Percentiles rank a stretch among this genome's conserved stretches.
These are phyloP conservation scores for Sanghuangporus weigelae DNA, from an alignment of 1,284 basidiomycete genomes.

Conservation along the genomic window DNA sequence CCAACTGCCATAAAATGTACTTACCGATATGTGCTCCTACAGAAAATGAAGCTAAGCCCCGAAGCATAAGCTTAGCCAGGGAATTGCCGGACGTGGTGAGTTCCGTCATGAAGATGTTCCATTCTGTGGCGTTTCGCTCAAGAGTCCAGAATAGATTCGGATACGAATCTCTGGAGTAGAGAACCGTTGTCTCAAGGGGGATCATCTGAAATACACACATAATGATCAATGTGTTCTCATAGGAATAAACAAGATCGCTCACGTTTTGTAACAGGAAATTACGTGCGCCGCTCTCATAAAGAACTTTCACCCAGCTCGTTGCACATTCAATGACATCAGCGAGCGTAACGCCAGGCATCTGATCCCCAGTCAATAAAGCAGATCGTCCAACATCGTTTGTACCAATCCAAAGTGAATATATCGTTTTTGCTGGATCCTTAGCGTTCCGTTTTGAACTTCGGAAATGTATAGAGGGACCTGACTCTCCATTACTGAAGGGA, in stretches of 20 bases:
- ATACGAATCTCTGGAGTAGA: constrained; percentile 33
- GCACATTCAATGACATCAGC: constrained; percentile 38
- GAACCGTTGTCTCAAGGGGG: constrained; percentile 27
- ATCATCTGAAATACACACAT: constrained; percentile 26
- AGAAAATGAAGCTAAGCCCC: constrained; percentile 27
- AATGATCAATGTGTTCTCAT: not conserved
- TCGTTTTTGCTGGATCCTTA: constrained; percentile 31
- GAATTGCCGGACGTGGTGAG: constrained; percentile 31
- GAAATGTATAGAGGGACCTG: constrained; percentile 35
- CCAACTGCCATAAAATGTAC: not conserved
- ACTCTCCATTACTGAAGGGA: constrained; percentile 34
- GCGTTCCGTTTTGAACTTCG: constrained; percentile 25
- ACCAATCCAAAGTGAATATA: constrained; percentile 47
- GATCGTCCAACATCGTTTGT: constrained; percentile 41
- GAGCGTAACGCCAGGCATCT: constrained; percentile 33
- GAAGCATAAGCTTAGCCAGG: constrained; percentile 30
- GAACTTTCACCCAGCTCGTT: constrained; percentile 33
- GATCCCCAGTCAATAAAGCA: constrained; percentile 34
- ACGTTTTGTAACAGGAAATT: constrained; percentile 47
- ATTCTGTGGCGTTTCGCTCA: constrained; percentile 34
- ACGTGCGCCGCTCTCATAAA: constrained; percentile 41
- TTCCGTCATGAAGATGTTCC: constrained; percentile 35
- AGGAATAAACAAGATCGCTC: constrained; percentile 19
- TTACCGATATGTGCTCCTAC: constrained; percentile 34
- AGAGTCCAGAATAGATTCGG: constrained; percentile 32